Evolutionary conservation across 352 stramenopile species (phyloP).

Genomic region (Phytopythium ostracodes): DNA sequence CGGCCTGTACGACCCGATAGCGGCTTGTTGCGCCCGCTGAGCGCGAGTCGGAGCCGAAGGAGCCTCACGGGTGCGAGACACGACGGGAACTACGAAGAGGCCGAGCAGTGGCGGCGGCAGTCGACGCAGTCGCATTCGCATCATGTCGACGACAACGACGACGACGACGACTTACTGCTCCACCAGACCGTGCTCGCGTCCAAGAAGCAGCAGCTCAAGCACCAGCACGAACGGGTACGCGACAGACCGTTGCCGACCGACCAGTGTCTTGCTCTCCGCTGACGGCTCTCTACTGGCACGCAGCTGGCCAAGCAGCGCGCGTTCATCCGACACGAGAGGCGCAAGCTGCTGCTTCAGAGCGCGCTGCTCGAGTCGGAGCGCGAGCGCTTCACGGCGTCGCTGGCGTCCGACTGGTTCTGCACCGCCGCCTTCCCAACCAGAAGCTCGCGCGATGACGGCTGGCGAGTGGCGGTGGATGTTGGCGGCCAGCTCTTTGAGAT

Average conservation of each 20-base stretch:
- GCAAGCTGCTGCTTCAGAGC: constrained; percentile 70
- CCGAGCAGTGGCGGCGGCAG: neutral
- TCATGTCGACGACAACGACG: too few relatives aligned
- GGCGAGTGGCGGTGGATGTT: constrained; percentile 58
- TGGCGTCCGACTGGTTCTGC: constrained; percentile 77
- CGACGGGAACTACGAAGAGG: neutral
- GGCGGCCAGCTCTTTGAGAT: constrained; percentile 74
- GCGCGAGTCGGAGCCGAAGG: neutral
- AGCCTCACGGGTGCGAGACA: neutral
- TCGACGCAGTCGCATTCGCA: too few relatives aligned
- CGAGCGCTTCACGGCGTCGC: constrained; percentile 67
- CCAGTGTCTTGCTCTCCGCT: neutral
- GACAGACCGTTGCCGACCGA: neutral
- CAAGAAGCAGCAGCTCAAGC: constrained; percentile 59
- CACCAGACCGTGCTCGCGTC: constrained; percentile 66
- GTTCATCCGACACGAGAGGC: constrained; percentile 77
- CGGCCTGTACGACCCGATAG: neutral
- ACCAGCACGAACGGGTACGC: constrained; percentile 55
- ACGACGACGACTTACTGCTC: constrained; percentile 62
- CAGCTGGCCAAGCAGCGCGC: constrained; percentile 71
- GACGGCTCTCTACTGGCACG: neutral
- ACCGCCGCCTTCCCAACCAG: constrained; percentile 37
- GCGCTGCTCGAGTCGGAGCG: constrained; percentile 69
- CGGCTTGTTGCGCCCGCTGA: neutral
- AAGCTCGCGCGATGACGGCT: constrained; percentile 16